Conservation (phyloP, 192 early-diverging fungal species). For the Dissophora globulifera region DNA sequence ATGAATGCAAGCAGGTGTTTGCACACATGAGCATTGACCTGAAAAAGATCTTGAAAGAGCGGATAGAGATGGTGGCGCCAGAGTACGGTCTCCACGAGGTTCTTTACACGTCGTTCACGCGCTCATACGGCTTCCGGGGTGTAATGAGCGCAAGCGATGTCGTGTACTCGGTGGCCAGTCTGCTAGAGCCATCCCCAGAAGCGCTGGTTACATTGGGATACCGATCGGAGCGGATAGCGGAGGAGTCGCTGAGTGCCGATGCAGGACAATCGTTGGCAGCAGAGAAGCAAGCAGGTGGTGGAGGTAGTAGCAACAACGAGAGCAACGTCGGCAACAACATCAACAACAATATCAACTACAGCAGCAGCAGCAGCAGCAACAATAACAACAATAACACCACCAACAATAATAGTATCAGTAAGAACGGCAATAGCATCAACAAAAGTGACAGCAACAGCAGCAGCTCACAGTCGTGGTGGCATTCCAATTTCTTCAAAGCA, state of each 20-base stretch:
- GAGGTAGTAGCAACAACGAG: too few relatives aligned
- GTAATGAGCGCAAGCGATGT: constrained; percentile 82
- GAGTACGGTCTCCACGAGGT: constrained; percentile 86
- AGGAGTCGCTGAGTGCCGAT: constrained; percentile 31
- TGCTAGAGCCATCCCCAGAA: constrained; percentile 66
- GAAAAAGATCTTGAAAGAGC: constrained; percentile 69
- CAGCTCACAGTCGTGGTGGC: constrained; percentile 64
- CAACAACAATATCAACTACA: too few relatives aligned
- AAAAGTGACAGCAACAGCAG: constrained; percentile 6
- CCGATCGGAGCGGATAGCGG: constrained; percentile 40
- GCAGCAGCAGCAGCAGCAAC: too few relatives aligned
- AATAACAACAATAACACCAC: too few relatives aligned
- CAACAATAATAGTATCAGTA: too few relatives aligned
- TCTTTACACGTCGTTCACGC: constrained; percentile 80
- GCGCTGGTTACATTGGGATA: constrained; percentile 52
- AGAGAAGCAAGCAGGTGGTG: too few relatives aligned
- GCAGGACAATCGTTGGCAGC: too few relatives aligned
- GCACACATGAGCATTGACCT: constrained; percentile 82
- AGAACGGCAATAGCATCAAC: background rate
- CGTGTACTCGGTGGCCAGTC: constrained; percentile 80
- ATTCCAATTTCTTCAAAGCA: constrained; percentile 87
- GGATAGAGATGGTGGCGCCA: constrained; percentile 76
- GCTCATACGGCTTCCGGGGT: constrained; percentile 76
- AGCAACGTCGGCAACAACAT: too few relatives aligned
- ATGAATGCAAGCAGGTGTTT: constrained; percentile 81